A percentile compares a stretch with the other conserved stretches of the same genome.
Conservation (phyloP, 805 yeast species). For the Ogataea populi-albae region DNA sequence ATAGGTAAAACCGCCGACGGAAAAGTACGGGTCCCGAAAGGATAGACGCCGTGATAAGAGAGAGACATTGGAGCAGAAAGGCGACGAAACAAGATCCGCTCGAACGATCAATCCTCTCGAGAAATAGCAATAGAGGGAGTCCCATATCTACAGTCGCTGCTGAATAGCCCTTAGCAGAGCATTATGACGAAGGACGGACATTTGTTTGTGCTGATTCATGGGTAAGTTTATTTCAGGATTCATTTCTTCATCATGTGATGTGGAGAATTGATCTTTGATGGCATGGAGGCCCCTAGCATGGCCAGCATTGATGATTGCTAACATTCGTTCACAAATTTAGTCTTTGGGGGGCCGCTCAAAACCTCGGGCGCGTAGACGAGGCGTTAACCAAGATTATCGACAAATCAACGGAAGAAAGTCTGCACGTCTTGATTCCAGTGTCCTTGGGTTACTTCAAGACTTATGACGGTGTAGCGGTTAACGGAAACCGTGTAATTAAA, state of each 20-base stretch:
- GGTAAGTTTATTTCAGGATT: conserved; percentile 50
- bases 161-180: not conserved
- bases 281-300: no score
- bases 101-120: no score
- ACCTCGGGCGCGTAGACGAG: conserved; percentile 47
- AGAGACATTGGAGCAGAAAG: no score
- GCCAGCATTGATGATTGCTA: no score
- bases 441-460: conserved; percentile 71
- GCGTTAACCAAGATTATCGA: conserved; percentile 37
- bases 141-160: no score
- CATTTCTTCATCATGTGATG: no score
- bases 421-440: conserved; percentile 48
- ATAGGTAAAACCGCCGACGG: no score
- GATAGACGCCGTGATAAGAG: no score
- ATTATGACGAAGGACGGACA: conserved; percentile 37
- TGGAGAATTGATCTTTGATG: no score
- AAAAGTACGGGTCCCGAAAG: no score
- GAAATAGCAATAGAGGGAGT: no score
- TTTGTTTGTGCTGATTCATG: conserved; percentile 72
- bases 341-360: conserved; percentile 65
- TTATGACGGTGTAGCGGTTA: conserved; percentile 77
- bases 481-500: conserved; percentile 65
- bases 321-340: conserved; percentile 8
- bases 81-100: no score
- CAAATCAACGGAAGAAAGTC: conserved; percentile 36